Evolutionary conservation across 2,329 filamentous ascomycete genomes (phyloP), one percentile per base, ranked within the genome.

Genomic region (Scedosporium apiospermum): DNA sequence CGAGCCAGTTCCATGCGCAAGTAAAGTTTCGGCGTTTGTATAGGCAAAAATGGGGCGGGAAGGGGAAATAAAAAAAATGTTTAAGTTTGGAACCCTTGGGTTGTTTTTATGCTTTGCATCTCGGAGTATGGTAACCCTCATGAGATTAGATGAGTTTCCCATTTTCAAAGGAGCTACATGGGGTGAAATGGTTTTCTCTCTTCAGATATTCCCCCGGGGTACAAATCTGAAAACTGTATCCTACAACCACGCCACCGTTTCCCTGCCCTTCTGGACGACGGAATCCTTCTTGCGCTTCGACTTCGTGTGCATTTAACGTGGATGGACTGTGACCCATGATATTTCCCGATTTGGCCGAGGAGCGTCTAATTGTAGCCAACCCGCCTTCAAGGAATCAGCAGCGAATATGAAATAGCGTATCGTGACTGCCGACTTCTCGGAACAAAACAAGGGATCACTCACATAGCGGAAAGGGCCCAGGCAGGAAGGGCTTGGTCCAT

Each of bases 1-100:
- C 88, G 95, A 78, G 93, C 93, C 73, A 96, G 90, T 78, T 97
- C 93, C 75, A 91, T 96, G 88, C 88, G 84, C 84, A 93, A 93
- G 83, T 92, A 91, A 82, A 55, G 7, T 55, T 55, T 55, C 18
- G 51, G 51, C 51, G 51, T 55, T 55, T 55, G 51, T 55, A 23
- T 55, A 55, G 51, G 51, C 51, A 55, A 55, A 55, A 55, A 18
- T 18, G 21, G 18, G 51, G 18, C 18, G 21, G 18, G 51, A 23
- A 6, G 51, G 18, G 51, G 51, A 55, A 23, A 55, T 23, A 30
- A 55, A 55, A 55, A 38, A 38, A 55, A 38, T 38, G 34, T 30
- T 55, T 23, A 23, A 55, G 51, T 55, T 55, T 38, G 34, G 51
- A 23, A 55, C 51, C 51, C 51, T 55, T 55, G 51, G 34, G 51